phyloP scores from a whole-genome alignment of 768 basidiomycete genomes.

The Porphyrellus cyaneotinctus region DNA sequence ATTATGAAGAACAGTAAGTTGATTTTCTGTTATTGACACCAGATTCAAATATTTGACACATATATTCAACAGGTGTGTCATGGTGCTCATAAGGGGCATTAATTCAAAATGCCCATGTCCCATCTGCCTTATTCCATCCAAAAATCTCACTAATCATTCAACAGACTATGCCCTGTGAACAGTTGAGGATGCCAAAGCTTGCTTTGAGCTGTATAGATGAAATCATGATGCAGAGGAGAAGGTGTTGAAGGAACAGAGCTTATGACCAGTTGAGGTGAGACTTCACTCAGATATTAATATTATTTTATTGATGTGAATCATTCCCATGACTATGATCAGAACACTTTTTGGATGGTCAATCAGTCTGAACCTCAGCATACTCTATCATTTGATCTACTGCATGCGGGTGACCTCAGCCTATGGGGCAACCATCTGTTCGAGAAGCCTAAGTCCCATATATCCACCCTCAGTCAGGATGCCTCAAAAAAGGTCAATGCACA shows the following conservation, averaged over 20 bases:
- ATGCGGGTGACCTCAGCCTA: background rate
- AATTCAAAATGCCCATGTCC: background rate
- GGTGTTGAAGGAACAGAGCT: background rate
- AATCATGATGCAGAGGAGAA: background rate
- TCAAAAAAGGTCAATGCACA: background rate
- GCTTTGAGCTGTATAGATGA: background rate
- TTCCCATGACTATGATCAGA: background rate
- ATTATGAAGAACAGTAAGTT: background rate
- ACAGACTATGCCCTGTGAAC: background rate
- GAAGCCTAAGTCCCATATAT: background rate
- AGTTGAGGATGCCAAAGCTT: background rate
- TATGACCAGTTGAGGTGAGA: background rate
- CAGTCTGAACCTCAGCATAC: background rate
- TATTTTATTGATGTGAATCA: background rate
- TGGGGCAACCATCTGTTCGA: background rate
- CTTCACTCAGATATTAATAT: background rate
- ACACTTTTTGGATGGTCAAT: background rate
- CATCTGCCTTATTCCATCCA: background rate
- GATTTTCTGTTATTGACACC: too few species aligned
- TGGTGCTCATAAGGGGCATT: background rate
- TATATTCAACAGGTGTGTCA: background rate
- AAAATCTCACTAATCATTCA: background rate
- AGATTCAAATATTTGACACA: too few species aligned
- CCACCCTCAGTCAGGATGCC: background rate
- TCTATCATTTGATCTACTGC: background rate